Evolutionary conservation across 371 early-diverging fungal genomes (phyloP).

Genomic region (Mucor velutinosus): DNA sequence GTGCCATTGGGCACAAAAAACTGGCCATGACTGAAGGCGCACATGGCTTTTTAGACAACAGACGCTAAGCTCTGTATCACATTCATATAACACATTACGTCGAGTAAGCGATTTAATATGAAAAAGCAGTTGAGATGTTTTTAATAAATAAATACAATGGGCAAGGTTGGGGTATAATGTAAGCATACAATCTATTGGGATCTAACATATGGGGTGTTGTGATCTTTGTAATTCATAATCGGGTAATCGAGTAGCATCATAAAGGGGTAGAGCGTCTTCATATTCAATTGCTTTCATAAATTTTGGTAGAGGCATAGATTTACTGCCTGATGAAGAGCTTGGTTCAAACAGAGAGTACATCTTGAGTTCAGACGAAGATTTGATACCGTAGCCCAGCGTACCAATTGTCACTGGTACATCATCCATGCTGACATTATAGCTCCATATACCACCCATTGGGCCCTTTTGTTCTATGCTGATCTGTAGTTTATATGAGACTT

Average conservation of each 20-base stretch:
- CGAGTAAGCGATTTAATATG: neutral
- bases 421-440: conserved; percentile 4
- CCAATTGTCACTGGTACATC: conserved; percentile 32
- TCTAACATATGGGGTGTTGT: conserved; percentile 15
- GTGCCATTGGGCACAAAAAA: neutral
- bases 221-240: conserved; percentile 49
- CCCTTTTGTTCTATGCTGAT: conserved; percentile 20
- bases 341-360: conserved; percentile 19
- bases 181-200: neutral
- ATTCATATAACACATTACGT: neutral
- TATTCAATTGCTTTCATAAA: conserved; percentile 34
- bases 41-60: neutral
- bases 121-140: neutral
- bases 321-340: neutral
- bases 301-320: conserved; percentile 21
- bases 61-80: neutral
- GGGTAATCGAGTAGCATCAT: conserved; percentile 52
- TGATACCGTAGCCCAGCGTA: conserved; percentile 41
- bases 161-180: neutral
- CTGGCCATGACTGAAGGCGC: neutral
- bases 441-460: conserved; percentile 24
- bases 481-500: conserved; percentile 12
- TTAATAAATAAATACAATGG: neutral
- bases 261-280: conserved; percentile 38
- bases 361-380: conserved; percentile 27